Percentiles rank a stretch among this genome's conserved stretches.
Conservation (phyloP, 495 filamentous ascomycete genomes). For the Xylaria intraflava region DNA sequence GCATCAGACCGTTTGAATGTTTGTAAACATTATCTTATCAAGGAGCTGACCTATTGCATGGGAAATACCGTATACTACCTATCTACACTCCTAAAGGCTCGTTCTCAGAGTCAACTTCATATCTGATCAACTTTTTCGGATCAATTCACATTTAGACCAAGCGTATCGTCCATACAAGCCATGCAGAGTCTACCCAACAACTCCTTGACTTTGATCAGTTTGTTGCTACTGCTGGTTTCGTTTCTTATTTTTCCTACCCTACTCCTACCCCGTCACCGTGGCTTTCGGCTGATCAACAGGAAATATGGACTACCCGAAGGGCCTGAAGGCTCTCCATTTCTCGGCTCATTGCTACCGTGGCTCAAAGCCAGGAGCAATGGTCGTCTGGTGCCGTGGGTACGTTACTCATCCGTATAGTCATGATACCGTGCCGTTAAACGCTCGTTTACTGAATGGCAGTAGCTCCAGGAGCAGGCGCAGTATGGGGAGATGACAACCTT, state of each 20-base stretch:
- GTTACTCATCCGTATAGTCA: background rate
- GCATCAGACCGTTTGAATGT: background rate
- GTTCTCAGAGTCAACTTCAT: background rate
- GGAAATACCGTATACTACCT: no score
- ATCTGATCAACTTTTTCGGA: no score
- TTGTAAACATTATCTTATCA: background rate
- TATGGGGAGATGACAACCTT: conserved; percentile 36
- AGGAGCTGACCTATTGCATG: background rate
- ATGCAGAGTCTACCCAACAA: background rate
- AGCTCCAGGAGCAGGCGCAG: background rate
- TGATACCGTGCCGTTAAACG: background rate
- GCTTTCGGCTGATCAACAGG: background rate
- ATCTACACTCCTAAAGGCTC: background rate
- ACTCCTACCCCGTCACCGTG: background rate
- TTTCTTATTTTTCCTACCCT: background rate
- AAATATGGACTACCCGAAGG: conserved; percentile 22
- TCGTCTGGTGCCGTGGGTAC: background rate
- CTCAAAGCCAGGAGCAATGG: conserved; percentile 4
- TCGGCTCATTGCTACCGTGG: conserved; percentile 18
- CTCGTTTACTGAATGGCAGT: background rate
- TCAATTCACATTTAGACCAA: background rate
- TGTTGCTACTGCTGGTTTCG: background rate
- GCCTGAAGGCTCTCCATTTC: conserved; percentile 16
- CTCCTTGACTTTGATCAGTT: no score
- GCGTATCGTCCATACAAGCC: background rate